Conservation (phyloP, 2,329 filamentous ascomycete genomes). For the Talaromyces piceae region DNA sequence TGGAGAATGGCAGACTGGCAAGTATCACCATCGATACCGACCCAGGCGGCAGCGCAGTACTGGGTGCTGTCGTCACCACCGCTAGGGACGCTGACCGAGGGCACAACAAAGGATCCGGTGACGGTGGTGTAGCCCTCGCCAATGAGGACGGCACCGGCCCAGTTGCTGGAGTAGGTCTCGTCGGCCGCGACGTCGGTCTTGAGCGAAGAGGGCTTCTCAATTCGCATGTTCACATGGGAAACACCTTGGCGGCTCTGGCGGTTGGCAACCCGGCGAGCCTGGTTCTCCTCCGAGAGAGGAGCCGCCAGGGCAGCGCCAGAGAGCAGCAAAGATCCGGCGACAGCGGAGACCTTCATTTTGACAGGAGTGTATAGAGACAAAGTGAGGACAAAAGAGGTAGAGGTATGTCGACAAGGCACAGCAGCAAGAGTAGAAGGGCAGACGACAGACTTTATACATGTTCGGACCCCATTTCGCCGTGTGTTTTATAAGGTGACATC, state of each 20-base stretch:
- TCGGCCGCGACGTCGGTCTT: neutral
- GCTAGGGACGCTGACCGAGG: slow-evolving; percentile 37
- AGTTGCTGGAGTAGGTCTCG: slow-evolving; percentile 46
- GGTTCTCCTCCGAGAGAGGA: slow-evolving; percentile 6
- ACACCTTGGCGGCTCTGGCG: slow-evolving; percentile 3
- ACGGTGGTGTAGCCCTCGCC: slow-evolving; percentile 43
- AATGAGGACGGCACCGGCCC: slow-evolving; percentile 52
- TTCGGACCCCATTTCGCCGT: neutral
- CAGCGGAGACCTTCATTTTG: slow-evolving; percentile 7
- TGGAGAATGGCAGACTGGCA: slow-evolving; percentile 49
- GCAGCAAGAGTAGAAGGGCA: neutral
- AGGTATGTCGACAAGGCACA: neutral
- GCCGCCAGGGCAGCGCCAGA: slow-evolving; percentile 5
- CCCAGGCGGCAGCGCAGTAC: slow-evolving; percentile 45
- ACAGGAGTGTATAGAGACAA: neutral
- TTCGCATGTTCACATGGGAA: slow-evolving; percentile 5
- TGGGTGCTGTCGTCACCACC: slow-evolving; percentile 32
- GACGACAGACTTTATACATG: neutral
- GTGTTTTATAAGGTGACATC: neutral
- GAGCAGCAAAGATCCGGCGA: slow-evolving; percentile 3
- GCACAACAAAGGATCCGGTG: slow-evolving; percentile 44
- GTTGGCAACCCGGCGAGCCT: slow-evolving; percentile 6
- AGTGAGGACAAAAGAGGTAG: neutral
- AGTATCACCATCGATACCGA: slow-evolving; percentile 56
- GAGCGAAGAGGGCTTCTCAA: neutral